Evolutionary conservation across 2,329 filamentous ascomycete species (phyloP), one percentile per base, ranked within the genome.

Genomic region (Neophaeococcomyces aloes): DNA sequence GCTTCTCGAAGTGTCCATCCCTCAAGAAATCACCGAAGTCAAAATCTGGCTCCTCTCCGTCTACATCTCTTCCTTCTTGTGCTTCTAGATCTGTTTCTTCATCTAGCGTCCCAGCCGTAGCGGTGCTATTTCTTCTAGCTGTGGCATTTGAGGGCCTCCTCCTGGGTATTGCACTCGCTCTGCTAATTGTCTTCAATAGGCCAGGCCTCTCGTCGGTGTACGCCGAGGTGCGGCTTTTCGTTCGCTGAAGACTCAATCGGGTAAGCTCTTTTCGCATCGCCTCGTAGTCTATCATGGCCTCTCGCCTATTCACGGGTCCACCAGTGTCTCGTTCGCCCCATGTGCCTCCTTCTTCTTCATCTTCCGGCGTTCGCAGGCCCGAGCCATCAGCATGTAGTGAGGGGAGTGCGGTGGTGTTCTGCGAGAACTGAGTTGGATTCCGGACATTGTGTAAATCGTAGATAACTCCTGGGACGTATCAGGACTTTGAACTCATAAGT

Each of bases 1-100:
- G 73, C 58, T 82, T 85, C 62, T 87, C 84, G 47, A 87, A 79
- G 54, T 83, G 80, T 1, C 83, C 83, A 47, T 84, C 77, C 36
- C 76, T 74, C 63, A 88, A 75, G 57, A 88, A 88, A 10, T 77
- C 67, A 27, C 73, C 74, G 1, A 88, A 69, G 48, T 83, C 74
- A 50, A 88, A 86, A 2, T 75, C 78, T 1, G 58, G 67, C 13
- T 74, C 70, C 13, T 73, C 68, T 4, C 61, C 64, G 34, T 61
- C 63, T n/a, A n/a, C n/a, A 19, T 56, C 56, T 23, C 50, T 47
- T 8, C 54, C 59, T 13, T 59, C 56, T 39, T 11, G 55, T 13
- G 47, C 52, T 21, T 57, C 60, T 7, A 56, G 48, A 3, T 58
- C 55, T 44, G 57, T 53, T 40, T 59, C 53, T 48, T 65, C 60